phyloP scores from a whole-genome alignment of 176 grass and related monocot genomes.

The Guadua angustifolia region DNA sequence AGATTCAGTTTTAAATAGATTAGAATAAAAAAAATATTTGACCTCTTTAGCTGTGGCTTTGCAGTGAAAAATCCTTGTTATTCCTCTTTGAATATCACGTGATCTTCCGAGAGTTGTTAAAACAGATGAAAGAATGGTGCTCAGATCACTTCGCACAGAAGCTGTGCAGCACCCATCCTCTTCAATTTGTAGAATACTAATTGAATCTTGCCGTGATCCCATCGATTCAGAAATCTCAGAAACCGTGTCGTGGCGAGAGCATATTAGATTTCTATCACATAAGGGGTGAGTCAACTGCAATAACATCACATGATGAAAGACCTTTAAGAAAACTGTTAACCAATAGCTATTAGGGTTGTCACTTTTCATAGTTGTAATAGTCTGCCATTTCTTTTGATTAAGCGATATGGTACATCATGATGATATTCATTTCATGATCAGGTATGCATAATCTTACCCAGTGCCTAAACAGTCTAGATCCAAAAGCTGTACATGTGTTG shows the following conservation, averaged over 20 bases:
- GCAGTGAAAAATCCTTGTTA: slow-evolving; percentile 87
- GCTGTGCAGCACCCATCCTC: slow-evolving; percentile 4
- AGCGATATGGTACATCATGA: background rate
- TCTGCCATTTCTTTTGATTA: slow-evolving; percentile 12
- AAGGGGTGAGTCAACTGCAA: slow-evolving; percentile 84
- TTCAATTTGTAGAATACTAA: slow-evolving; percentile 42
- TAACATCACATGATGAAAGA: slow-evolving; percentile 37
- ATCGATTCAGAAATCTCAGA: slow-evolving; percentile 86
- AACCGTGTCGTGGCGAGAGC: slow-evolving; percentile 82
- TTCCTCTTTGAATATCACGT: slow-evolving; percentile 90
- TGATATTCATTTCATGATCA: slow-evolving; percentile 19
- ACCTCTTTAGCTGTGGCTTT: slow-evolving; percentile 84
- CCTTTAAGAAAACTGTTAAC: slow-evolving; percentile 1
- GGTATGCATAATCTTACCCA: slow-evolving; percentile 65
- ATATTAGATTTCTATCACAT: slow-evolving; percentile 77
- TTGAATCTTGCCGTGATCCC: slow-evolving; percentile 55
- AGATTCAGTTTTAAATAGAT: background rate
- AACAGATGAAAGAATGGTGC: slow-evolving; percentile 74
- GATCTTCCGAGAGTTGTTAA: slow-evolving; percentile 71
- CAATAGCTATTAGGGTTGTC: background rate
- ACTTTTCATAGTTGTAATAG: slow-evolving; percentile 10
- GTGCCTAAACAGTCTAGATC: slow-evolving; percentile 84
- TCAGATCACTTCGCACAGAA: slow-evolving; percentile 58
- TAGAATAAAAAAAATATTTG: slow-evolving; percentile 35
- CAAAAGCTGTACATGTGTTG: slow-evolving; percentile 85